Evolutionary conservation across 345 rosid species (phyloP).

Genomic region (Camelina neglecta): DNA sequence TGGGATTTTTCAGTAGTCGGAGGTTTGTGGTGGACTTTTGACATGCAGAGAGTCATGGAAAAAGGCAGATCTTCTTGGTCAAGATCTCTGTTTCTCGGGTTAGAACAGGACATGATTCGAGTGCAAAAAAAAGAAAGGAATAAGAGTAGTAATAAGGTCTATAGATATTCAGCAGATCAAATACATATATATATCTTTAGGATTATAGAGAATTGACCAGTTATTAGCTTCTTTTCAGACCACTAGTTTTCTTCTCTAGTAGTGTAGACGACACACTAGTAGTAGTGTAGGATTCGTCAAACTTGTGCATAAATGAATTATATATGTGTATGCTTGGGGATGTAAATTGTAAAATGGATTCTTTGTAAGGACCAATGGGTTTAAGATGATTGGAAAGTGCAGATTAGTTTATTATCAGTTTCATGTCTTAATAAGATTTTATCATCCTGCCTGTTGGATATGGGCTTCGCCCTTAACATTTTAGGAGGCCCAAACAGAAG

Average conservation of each 20-base stretch:
- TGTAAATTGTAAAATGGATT: conserved; percentile 23
- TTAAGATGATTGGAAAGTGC: conserved; percentile 3
- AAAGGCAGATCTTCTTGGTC: conserved; percentile 15
- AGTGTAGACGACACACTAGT: neutral
- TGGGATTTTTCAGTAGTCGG: conserved; percentile 7
- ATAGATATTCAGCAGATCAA: conserved; percentile 15
- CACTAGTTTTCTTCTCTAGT: conserved; percentile 15
- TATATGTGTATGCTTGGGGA: conserved; percentile 29
- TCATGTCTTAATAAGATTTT: neutral
- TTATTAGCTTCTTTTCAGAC: conserved; percentile 5
- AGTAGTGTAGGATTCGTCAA: neutral
- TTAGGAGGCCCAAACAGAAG: too few relatives aligned
- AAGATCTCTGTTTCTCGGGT: conserved; percentile 22
- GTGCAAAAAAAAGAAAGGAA: conserved; percentile 4
- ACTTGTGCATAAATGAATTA: conserved; percentile 26
- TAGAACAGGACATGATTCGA: conserved; percentile 29
- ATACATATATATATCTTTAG: conserved; percentile 14
- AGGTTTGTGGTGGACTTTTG: neutral
- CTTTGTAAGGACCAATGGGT: conserved; percentile 35
- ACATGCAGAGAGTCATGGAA: neutral
- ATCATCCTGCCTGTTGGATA: too few relatives aligned
- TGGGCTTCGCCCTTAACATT: too few relatives aligned
- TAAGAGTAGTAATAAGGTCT: neutral
- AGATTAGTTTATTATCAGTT: neutral
- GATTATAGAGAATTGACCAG: conserved; percentile 40